These are phyloP conservation scores for Globisporangium okanoganense DNA, from an alignment of 352 stramenopile genomes.

Conservation along the genomic window DNA sequence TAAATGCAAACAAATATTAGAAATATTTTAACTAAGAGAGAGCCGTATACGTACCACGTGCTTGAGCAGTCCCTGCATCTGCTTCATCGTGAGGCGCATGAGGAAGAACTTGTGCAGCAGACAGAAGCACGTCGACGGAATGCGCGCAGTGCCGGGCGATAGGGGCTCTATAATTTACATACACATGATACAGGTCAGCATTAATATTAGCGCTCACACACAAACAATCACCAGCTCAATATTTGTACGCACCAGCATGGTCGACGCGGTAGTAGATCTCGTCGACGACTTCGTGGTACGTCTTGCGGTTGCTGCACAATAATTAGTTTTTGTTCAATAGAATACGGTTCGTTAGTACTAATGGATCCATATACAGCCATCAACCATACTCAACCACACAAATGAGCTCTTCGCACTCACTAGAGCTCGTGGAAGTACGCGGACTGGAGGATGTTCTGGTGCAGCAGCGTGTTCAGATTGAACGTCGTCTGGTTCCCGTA, in stretches of 20 bases:
- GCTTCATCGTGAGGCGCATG: constrained; percentile 93
- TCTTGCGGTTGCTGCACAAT: constrained; percentile 73
- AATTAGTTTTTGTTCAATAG: no score
- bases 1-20: not conserved
- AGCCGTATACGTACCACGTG: constrained; percentile 74
- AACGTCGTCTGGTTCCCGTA: constrained; percentile 90
- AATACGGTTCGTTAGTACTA: no score
- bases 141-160: constrained; percentile 84
- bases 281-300: constrained; percentile 96
- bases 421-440: constrained; percentile 95
- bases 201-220: not conserved
- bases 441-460: constrained; percentile 94
- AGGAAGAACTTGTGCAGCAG: constrained; percentile 96
- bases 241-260: constrained; percentile 59
- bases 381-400: not conserved
- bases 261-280: constrained; percentile 91
- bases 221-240: not conserved
- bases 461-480: constrained; percentile 95
- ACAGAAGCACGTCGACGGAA: constrained; percentile 96
- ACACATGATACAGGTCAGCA: not conserved
- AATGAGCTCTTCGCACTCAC: constrained; percentile 21
- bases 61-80: constrained; percentile 95
- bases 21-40: no score
- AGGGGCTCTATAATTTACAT: constrained; percentile 89
- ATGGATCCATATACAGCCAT: not conserved